phyloP scores from a whole-genome alignment of 305 asterid species.

The Vinca major region DNA sequence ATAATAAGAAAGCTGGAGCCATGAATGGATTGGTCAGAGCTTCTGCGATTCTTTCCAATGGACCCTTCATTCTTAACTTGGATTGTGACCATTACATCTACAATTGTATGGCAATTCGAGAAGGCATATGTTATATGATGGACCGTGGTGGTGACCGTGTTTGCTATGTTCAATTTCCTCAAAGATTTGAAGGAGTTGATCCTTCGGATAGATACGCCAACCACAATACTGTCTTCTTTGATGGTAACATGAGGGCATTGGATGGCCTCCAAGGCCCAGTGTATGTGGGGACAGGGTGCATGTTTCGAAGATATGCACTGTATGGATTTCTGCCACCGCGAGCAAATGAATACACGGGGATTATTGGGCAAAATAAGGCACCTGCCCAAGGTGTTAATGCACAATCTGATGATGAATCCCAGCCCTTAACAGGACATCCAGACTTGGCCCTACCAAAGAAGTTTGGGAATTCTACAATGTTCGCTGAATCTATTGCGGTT shows the following conservation, averaged over 20 bases:
- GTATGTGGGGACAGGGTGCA: constrained; percentile 91
- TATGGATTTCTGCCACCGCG: constrained; percentile 86
- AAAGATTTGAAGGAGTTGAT: constrained; percentile 93
- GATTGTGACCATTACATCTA: constrained; percentile 93
- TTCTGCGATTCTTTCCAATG: constrained; percentile 87
- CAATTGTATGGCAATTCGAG: constrained; percentile 62
- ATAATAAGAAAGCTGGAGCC: constrained; percentile 96
- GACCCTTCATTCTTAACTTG: constrained; percentile 84
- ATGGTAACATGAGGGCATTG: constrained; percentile 97
- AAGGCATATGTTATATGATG: constrained; percentile 97
- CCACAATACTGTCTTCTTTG: constrained; percentile 90
- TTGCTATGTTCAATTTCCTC: constrained; percentile 93
- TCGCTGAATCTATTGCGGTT: constrained; percentile 67
- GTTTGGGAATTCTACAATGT: constrained; percentile 82
- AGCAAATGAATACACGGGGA: constrained; percentile 63
- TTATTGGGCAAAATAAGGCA: constrained; percentile 50
- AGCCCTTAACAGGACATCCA: constrained; percentile 57
- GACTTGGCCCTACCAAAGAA: constrained; percentile 63
- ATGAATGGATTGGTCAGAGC: constrained; percentile 95
- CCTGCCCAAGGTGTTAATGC: constrained; percentile 28
- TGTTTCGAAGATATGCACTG: constrained; percentile 84
- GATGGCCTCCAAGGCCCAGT: constrained; percentile 98
- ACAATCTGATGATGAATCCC: constrained; percentile 40
- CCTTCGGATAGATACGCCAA: constrained; percentile 98
- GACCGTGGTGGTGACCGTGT: constrained; percentile 95